Conservation (phyloP, 2,329 filamentous ascomycete species). For the Botryotinia calthae region DNA sequence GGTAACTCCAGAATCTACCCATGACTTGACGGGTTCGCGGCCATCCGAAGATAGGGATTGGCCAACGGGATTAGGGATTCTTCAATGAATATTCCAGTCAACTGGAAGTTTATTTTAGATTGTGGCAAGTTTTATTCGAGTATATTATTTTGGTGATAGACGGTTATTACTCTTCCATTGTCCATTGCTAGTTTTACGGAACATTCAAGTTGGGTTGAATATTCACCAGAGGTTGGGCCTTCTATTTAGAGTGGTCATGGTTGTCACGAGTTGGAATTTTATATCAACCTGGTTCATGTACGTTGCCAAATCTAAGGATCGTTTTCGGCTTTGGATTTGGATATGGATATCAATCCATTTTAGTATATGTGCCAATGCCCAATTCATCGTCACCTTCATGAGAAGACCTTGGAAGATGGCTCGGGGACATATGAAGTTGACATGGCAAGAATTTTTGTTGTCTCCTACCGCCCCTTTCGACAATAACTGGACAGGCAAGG, state of each 20-base stretch:
- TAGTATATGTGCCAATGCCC: neutral
- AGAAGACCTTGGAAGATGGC: neutral
- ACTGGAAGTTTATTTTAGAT: neutral
- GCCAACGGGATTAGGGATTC: neutral
- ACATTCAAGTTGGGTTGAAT: neutral
- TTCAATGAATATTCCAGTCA: neutral
- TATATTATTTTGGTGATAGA: neutral
- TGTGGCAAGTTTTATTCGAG: neutral
- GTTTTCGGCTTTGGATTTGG: neutral
- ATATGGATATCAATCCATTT: neutral
- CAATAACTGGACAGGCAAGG: neutral
- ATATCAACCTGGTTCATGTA: neutral
- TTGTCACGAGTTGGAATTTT: neutral
- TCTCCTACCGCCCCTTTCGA: neutral
- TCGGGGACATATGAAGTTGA: neutral
- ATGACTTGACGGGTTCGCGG: conserved; percentile 1
- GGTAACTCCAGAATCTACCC: neutral
- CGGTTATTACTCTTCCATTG: neutral
- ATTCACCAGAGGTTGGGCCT: neutral
- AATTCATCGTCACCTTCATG: neutral
- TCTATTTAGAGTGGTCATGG: neutral
- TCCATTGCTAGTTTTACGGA: neutral
- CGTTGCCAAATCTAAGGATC: neutral
- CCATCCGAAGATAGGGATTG: neutral
- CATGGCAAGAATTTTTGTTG: neutral